phyloP scores from a whole-genome alignment of 164 flowering plant genomes.

The Vitis labrusca region DNA sequence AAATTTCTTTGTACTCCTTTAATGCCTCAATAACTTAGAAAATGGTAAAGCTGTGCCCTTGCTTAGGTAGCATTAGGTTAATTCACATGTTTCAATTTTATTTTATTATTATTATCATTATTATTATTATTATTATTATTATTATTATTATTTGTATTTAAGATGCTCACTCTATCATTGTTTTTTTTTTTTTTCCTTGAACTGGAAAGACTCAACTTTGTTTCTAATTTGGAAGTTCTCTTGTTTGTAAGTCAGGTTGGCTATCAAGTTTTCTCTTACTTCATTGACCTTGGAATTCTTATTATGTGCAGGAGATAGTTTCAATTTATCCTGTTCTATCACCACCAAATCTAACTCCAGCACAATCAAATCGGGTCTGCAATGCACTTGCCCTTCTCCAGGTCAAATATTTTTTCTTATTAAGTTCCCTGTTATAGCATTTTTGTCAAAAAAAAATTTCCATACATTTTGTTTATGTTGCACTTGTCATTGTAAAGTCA shows the following conservation, averaged over 20 bases:
- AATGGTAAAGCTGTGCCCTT: background rate
- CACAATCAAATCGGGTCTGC: slow-evolving; percentile 84
- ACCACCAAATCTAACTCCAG: slow-evolving; percentile 74
- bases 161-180: no score
- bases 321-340: slow-evolving; percentile 82
- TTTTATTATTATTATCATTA: no score
- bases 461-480: no score
- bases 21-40: background rate
- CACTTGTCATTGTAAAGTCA: no score
- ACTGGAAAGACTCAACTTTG: no score
- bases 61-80: no score
- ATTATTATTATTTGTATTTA: no score
- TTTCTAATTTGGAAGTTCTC: background rate
- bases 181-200: no score
- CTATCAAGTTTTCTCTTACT: background rate
- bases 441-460: background rate
- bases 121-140: no score
- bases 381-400: slow-evolving; percentile 95
- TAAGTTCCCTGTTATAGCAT: background rate
- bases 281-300: background rate
- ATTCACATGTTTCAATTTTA: no score
- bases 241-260: background rate
- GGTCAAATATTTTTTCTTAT: slow-evolving; percentile 35
- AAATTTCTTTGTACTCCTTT: background rate
- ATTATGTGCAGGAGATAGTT: slow-evolving; percentile 70